Base-by-base conservation (phyloP, 2,329 filamentous ascomycete genomes). In the Aureobasidium sp. region DNA sequence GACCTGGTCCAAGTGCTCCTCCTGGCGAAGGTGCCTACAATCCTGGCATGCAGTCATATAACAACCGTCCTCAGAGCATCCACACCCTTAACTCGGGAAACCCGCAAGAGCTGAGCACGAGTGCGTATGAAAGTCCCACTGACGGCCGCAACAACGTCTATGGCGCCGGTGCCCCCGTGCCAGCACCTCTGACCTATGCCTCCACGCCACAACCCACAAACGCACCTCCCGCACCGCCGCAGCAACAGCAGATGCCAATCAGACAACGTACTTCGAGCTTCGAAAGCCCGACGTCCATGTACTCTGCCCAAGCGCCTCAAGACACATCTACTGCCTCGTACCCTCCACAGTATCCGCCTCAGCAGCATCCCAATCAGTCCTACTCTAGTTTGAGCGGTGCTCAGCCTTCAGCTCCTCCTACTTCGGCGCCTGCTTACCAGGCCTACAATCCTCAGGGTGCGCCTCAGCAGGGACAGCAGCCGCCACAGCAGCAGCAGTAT, bases 91-190 rank as follows among this genome's bases (percentile, higher is more conserved):
- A 73, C 65, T 69, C 67, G 52, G 73, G 73, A 25, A 71, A 74
- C 49, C 78, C 79, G 5, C 78, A 80, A 63, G 79, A 81, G 67
- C 71, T 81, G 20, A 74, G 77, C 20, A 78, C 77, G 5, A 72
- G 74, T 12, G 74, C 76, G 29, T 79, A 76, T 63, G 78, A 80
- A 64, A 78, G 76, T 8, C 79, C 79, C 1, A 67, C 78, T 3
- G 78, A 80, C 65, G 75, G 74, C 63, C 70, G 77, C 14, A 74
- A 77, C 47, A 75, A 74, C 29, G 64, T 66, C 11, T 69, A 70
- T 41, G 47, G 37, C 8, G 37, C 60, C 8, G 37, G 53, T 17
- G 64, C 52, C 14, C n/a, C 59, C 9, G 58, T 51, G 34, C 29
- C 59, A 47, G n/a, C 48, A 27, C 49, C 64, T 39, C 47, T 55